Conservation (phyloP, 495 filamentous ascomycete genomes). For the Ramalina intermedia region DNA sequence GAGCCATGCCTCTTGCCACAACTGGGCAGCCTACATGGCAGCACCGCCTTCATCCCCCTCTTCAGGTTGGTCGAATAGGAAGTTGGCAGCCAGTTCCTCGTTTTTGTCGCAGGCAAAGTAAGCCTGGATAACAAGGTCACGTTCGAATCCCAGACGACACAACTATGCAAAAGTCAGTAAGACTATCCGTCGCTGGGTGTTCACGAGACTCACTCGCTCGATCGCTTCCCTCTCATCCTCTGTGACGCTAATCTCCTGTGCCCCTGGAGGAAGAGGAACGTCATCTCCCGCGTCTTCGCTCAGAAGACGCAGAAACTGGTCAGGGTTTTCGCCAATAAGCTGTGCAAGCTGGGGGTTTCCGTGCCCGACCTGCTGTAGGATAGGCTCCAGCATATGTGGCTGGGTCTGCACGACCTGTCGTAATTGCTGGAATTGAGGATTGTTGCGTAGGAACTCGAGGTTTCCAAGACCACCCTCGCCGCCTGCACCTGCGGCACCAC, state of each 20-base stretch:
- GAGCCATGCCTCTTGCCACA: too few species aligned
- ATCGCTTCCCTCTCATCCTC: conserved; percentile 95
- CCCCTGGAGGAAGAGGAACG: conserved; percentile 67
- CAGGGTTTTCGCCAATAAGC: conserved; percentile 77
- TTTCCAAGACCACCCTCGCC: conserved; percentile 52
- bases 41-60: conserved; percentile 50
- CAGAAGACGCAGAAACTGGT: conserved; percentile 79
- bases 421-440: conserved; percentile 94
- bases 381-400: conserved; percentile 94
- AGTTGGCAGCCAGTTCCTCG: conserved; percentile 93
- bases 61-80: conserved; percentile 91
- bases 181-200: background rate
- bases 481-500: conserved; percentile 33
- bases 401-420: conserved; percentile 94
- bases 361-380: conserved; percentile 87
- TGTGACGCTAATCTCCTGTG: conserved; percentile 79
- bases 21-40: background rate
- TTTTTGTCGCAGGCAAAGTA: conserved; percentile 99
- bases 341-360: conserved; percentile 90
- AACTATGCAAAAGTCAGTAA: conserved; percentile 43
- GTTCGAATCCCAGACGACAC: conserved; percentile 79
- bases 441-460: conserved; percentile 89
- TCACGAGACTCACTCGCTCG: conserved; percentile 58
- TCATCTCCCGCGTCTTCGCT: conserved; percentile 67
- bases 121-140: conserved; percentile 89